Evolutionary conservation across 2,329 filamentous ascomycete species (phyloP).

Genomic region (Aureobasidium mangrovei): DNA sequence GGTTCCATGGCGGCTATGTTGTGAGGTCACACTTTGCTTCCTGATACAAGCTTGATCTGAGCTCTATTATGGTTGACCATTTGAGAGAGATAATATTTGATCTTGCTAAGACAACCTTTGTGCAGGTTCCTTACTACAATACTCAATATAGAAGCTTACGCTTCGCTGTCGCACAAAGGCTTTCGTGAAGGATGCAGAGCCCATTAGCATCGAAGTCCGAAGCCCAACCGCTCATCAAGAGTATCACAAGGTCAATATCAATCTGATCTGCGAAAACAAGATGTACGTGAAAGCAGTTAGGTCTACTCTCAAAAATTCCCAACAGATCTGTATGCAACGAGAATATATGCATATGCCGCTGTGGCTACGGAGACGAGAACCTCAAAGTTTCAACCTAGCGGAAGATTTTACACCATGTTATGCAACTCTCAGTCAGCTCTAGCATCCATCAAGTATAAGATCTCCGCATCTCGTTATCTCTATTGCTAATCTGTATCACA

Average conservation of each 20-base stretch:
- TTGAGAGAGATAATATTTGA: too few species aligned
- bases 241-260: not conserved
- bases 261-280: not conserved
- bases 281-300: not conserved
- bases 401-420: not conserved
- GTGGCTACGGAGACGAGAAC: constrained; percentile 1
- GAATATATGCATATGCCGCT: not conserved
- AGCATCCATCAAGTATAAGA: constrained; percentile 3
- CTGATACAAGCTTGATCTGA: too few species aligned
- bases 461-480: not conserved
- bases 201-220: not conserved
- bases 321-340: not conserved
- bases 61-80: too few species aligned
- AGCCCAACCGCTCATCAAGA: not conserved
- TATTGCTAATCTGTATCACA: constrained; percentile 5
- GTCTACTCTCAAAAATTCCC: not conserved
- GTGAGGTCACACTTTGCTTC: too few species aligned
- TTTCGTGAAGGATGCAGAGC: not conserved
- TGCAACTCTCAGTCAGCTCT: constrained; percentile 6
- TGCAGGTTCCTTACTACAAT: not conserved
- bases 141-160: constrained; percentile 6
- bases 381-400: not conserved
- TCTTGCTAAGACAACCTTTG: too few species aligned
- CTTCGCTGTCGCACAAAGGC: not conserved
- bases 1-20: too few species aligned